phyloP scores from a whole-genome alignment of 192 early-diverging fungal genomes.

The Pilaira anomala region DNA sequence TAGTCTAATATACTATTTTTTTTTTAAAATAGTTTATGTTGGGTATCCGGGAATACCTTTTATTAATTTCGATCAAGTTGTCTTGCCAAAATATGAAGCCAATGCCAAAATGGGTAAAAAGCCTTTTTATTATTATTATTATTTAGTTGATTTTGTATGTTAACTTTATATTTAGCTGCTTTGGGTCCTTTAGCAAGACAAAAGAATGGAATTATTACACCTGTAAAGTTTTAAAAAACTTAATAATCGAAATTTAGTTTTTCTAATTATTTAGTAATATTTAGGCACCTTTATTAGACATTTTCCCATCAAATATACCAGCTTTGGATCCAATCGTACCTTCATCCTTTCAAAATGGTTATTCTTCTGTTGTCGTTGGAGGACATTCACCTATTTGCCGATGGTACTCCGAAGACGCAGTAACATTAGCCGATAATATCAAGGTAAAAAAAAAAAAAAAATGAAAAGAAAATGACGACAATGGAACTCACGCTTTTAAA shows the following conservation, averaged over 20 bases:
- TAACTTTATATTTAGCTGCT: conserved; percentile 9
- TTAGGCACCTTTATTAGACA: conserved; percentile 12
- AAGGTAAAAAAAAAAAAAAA: conserved; percentile 13
- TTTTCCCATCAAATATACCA: neutral
- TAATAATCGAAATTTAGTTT: neutral
- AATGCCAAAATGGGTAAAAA: conserved; percentile 32
- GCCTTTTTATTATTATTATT: neutral
- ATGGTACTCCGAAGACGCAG: conserved; percentile 38
- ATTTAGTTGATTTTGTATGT: neutral
- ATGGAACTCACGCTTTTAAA: neutral
- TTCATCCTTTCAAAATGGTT: neutral
- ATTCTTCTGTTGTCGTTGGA: conserved; percentile 23
- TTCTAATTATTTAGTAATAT: neutral
- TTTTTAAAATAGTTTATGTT: conserved; percentile 25
- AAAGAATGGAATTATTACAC: conserved; percentile 26
- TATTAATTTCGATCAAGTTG: conserved; percentile 34
- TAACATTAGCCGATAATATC: conserved; percentile 22
- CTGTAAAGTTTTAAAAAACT: conserved; percentile 2
- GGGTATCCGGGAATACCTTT: conserved; percentile 32
- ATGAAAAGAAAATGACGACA: neutral
- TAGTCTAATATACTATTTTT: neutral
- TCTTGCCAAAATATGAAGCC: conserved; percentile 32
- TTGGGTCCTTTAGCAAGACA: conserved; percentile 32
- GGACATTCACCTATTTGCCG: conserved; percentile 26
- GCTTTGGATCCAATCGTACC: neutral